phyloP scores from a whole-genome alignment of 371 early-diverging fungal species.

The Mortierella polycephala region DNA sequence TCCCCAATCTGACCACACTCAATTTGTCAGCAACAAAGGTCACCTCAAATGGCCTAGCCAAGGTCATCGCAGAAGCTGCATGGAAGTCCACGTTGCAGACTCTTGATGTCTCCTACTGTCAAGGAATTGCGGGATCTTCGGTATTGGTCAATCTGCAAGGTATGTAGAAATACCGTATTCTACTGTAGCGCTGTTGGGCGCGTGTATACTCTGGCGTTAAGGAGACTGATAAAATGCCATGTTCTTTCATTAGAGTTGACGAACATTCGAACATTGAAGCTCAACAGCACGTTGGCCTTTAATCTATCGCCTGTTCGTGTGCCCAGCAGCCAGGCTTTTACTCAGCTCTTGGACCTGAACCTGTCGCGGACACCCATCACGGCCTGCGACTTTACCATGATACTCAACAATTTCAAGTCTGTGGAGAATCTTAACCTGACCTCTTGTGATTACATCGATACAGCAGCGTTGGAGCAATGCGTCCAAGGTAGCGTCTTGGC shows the following conservation, averaged over 20 bases:
- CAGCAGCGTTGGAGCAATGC: constrained; percentile 17
- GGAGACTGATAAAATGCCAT: not conserved
- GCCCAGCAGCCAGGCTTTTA: constrained; percentile 23
- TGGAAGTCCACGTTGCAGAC: constrained; percentile 42
- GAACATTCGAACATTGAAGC: constrained; percentile 24
- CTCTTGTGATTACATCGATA: constrained; percentile 14
- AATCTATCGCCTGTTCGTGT: constrained; percentile 24
- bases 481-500: constrained; percentile 4
- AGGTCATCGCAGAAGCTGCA: constrained; percentile 20
- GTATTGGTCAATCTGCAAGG: constrained; percentile 38
- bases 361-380: constrained; percentile 26
- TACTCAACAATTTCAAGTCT: constrained; percentile 8
- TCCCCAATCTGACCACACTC: constrained; percentile 26
- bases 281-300: constrained; percentile 46
- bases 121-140: constrained; percentile 24
- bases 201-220: too few species aligned
- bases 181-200: not conserved
- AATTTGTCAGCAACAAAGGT: constrained; percentile 38
- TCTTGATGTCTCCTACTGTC: constrained; percentile 39
- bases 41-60: constrained; percentile 33
- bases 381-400: constrained; percentile 10
- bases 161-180: not conserved
- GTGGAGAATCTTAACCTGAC: constrained; percentile 32
- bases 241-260: constrained; percentile 14
- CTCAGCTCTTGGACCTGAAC: constrained; percentile 17